phyloP scores from a whole-genome alignment of 148 eudicot genomes.

The Chenopodium quinoa region DNA sequence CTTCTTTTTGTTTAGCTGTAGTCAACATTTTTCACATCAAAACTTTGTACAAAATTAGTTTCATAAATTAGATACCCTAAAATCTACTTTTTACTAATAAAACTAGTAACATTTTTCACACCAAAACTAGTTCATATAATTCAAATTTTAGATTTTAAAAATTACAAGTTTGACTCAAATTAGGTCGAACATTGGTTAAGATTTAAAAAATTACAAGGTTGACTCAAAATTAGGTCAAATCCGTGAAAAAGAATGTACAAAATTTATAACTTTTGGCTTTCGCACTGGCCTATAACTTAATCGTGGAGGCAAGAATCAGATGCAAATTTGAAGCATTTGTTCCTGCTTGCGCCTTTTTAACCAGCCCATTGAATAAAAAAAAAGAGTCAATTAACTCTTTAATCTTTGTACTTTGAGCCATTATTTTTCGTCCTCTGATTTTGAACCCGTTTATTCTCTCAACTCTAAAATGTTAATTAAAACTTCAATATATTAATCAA shows the following conservation, averaged over 20 bases:
- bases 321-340: not conserved
- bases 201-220: no score
- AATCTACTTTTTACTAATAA: no score
- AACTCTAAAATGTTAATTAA: not conserved
- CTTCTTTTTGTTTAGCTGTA: no score
- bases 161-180: no score
- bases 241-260: not conserved
- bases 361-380: not conserved
- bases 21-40: no score
- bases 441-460: conserved; percentile 1
- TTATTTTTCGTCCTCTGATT: not conserved
- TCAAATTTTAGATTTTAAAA: no score
- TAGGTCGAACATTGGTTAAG: no score
- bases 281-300: not conserved
- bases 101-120: no score
- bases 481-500: not conserved
- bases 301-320: not conserved
- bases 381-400: not conserved
- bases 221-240: no score
- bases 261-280: not conserved
- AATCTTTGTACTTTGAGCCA: not conserved
- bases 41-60: no score
- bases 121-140: no score
- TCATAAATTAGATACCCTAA: no score
- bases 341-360: not conserved